phyloP scores from a whole-genome alignment of 2,329 filamentous ascomycete genomes.

The Talaromyces sp. region DNA sequence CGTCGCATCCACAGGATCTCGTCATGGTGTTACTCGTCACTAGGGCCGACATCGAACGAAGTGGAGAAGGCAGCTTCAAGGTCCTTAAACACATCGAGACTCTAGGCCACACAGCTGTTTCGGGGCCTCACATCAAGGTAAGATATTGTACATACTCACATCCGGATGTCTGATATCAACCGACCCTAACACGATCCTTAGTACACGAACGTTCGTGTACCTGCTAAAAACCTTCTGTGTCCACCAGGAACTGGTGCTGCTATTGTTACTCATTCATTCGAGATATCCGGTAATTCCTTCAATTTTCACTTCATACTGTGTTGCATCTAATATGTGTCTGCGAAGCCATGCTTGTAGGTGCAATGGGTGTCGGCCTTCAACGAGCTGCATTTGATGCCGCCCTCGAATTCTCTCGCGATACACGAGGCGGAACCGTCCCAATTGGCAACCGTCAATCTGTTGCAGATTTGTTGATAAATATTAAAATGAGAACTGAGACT shows the following conservation, averaged over 20 bases:
- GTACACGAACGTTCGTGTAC: slow-evolving; percentile 46
- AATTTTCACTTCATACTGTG: not conserved
- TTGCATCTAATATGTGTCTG: not conserved
- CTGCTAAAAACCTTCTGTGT: slow-evolving; percentile 43
- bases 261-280: slow-evolving; percentile 42
- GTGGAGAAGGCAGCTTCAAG: slow-evolving; percentile 37
- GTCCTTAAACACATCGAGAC: slow-evolving; percentile 44
- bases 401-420: slow-evolving; percentile 48
- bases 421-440: slow-evolving; percentile 39
- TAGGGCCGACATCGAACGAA: slow-evolving; percentile 42
- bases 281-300: slow-evolving; percentile 19
- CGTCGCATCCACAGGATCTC: slow-evolving; percentile 1
- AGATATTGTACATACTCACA: slow-evolving; percentile 15
- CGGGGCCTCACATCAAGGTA: slow-evolving; percentile 39
- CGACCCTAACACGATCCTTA: slow-evolving; percentile 1
- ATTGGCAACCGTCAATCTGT: slow-evolving; percentile 48
- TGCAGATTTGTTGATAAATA: slow-evolving; percentile 47
- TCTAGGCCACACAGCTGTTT: slow-evolving; percentile 44
- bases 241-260: slow-evolving; percentile 39
- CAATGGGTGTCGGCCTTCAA: slow-evolving; percentile 52
- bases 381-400: slow-evolving; percentile 49
- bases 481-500: slow-evolving; percentile 50
- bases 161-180: not conserved
- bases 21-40: slow-evolving; percentile 50
- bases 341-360: slow-evolving; percentile 46